Evolutionary conservation across 768 basidiomycete genomes (phyloP).

Genomic region (Mrakia gelida): DNA sequence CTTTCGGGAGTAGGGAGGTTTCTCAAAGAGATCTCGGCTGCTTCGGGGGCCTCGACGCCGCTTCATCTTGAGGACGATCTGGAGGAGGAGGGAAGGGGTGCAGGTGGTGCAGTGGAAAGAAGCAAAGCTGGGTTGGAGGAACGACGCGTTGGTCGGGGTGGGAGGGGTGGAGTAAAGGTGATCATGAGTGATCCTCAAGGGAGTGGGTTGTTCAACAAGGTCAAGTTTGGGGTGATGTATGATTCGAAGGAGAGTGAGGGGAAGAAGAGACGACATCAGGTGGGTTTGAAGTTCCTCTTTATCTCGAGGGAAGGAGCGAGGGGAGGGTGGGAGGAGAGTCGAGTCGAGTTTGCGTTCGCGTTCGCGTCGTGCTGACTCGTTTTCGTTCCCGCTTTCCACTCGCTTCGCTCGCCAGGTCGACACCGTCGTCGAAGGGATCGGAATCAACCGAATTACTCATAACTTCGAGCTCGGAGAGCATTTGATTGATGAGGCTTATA

Average conservation of each 20-base stretch:
- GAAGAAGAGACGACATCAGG: conserved; percentile 84
- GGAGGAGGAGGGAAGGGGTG: background rate
- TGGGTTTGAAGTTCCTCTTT: too few relatives aligned
- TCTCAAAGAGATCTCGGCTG: conserved; percentile 54
- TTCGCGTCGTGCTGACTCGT: too few relatives aligned
- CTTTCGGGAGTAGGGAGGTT: conserved; percentile 77
- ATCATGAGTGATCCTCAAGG: conserved; percentile 84
- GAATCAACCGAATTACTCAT: conserved; percentile 81
- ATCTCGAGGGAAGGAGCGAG: too few relatives aligned
- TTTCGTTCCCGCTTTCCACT: too few relatives aligned
- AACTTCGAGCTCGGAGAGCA: conserved; percentile 83
- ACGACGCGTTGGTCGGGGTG: background rate
- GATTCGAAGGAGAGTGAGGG: conserved; percentile 90
- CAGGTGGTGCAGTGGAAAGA: too few relatives aligned
- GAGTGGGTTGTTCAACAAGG: conserved; percentile 91
- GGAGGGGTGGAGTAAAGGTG: conserved; percentile 46
- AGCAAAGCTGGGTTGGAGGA: background rate
- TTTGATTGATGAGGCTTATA: conserved; percentile 82
- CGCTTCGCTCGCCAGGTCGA: conserved; percentile 51
- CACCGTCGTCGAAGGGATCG: conserved; percentile 87
- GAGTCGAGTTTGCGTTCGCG: too few relatives aligned
- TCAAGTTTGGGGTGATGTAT: conserved; percentile 92
- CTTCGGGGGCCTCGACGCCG: background rate
- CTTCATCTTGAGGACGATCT: background rate
- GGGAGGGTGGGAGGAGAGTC: too few relatives aligned